Evolutionary conservation across 805 yeast genomes (phyloP).

Genomic region (Candida ipomoeae): DNA sequence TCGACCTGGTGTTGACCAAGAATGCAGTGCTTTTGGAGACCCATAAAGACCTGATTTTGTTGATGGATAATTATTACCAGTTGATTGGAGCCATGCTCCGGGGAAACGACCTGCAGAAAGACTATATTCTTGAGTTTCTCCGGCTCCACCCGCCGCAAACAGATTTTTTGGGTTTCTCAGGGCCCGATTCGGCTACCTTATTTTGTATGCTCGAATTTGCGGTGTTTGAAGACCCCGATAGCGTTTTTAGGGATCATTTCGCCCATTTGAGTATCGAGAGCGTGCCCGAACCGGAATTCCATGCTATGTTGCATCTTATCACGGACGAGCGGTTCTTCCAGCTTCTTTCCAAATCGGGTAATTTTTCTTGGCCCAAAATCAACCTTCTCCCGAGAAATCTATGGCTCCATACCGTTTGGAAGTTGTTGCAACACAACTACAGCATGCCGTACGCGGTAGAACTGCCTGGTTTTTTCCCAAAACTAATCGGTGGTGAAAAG

Average conservation of each 20-base stretch:
- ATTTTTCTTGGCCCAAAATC: constrained; percentile 1
- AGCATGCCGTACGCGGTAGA: constrained; percentile 4
- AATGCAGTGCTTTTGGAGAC: background rate
- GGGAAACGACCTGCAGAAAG: background rate
- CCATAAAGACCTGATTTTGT: too few relatives aligned
- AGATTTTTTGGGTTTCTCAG: background rate
- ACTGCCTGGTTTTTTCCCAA: background rate
- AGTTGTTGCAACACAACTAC: constrained; percentile 1
- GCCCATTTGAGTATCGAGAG: background rate
- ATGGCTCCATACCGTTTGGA: background rate
- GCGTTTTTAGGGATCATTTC: background rate
- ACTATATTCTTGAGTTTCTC: background rate
- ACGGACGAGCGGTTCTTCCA: constrained; percentile 6
- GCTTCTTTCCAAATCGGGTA: background rate
- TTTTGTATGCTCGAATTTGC: background rate
- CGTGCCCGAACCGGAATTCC: background rate
- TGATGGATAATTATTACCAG: background rate
- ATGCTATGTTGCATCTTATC: constrained; percentile 1
- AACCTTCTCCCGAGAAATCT: background rate
- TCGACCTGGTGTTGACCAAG: background rate
- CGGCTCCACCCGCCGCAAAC: background rate
- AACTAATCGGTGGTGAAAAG: background rate
- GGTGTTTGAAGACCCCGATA: background rate
- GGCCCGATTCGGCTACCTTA: background rate
- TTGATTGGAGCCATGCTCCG: background rate